Evolutionary conservation across 495 filamentous ascomycete genomes (phyloP), one percentile per base, ranked within the genome.

Genomic region (Halenospora varia): DNA sequence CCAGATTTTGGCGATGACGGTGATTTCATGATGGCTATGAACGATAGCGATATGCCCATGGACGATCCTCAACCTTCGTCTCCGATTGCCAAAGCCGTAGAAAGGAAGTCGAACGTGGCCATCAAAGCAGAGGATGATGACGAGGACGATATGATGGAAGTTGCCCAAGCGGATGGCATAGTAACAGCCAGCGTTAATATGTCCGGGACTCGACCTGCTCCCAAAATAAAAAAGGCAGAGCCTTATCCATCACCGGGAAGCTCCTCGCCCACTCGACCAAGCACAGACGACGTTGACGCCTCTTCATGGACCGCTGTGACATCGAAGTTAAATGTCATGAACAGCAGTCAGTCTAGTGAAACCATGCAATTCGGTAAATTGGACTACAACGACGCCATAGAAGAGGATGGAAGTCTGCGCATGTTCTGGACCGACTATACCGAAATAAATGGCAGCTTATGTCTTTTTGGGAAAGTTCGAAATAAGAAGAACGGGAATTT

Each of bases 341-440:
- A 82, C 69, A 74, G 73, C 60, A 74, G 73, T 9, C 83, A 87
- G 23, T 78, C 80, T n/a, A 61, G 80, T 15, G 87, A 90, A 56
- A 74, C 77, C 40, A 72, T 72, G 22, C 75, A 68, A 10, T 79
- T 89, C 67, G 92, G 92, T 9, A 98, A 97, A 70, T 71, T 96
- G 18, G 82, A 84, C 45, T 78, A 89, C 18, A 80, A 87, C 59
- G 87, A 94, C 67, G 90, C 88, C 17, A 79, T 94, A 25, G 94
- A 97, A 67, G 83, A 88, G 61, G 92, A 98, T 67, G 94, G 95
- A 20, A 93, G 88, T 63, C 75, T 98, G 17, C 87, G 86, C 62
- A 88, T 98, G 77, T 98, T 96, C 73, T 98, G 94, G 94, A 84
- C 91, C 11, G 94, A 98, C 67, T 97, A 95, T 63, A 91, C 90